Evolutionary conservation across 2,329 filamentous ascomycete species (phyloP).

Genomic region (Hypocreales sp.): DNA sequence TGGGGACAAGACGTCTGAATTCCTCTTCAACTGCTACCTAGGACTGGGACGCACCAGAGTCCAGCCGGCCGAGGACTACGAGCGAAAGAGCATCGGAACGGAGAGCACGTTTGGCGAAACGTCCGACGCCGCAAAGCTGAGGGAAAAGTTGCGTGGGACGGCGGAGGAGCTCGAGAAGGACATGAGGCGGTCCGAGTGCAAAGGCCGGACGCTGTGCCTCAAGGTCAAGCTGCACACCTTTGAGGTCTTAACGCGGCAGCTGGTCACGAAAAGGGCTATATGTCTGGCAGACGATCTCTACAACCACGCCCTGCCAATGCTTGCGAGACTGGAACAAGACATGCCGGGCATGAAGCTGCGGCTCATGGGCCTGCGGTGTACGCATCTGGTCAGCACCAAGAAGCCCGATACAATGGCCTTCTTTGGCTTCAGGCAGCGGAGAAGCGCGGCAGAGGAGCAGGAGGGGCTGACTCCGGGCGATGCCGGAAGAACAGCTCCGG

Average conservation of each 20-base stretch:
- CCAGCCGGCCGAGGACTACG: conserved; percentile 75
- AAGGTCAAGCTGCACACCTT: conserved; percentile 94
- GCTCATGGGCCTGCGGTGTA: conserved; percentile 79
- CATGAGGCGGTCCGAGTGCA: conserved; percentile 62
- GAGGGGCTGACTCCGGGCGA: conserved; percentile 3
- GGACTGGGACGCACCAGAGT: conserved; percentile 76
- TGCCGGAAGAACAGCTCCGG: conserved; percentile 20
- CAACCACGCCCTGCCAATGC: conserved; percentile 64
- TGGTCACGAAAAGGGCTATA: conserved; percentile 57
- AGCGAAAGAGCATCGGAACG: conserved; percentile 86
- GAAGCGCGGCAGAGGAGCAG: conserved; percentile 7
- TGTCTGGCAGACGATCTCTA: conserved; percentile 68
- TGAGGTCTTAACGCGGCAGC: conserved; percentile 76
- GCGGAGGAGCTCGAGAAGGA: conserved; percentile 82
- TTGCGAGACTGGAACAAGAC: conserved; percentile 72
- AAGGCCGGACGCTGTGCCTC: conserved; percentile 77
- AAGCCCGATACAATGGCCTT: conserved; percentile 64
- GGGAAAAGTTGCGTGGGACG: conserved; percentile 63
- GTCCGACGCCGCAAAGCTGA: conserved; percentile 48
- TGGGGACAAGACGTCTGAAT: conserved; percentile 80
- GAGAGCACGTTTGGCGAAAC: conserved; percentile 85
- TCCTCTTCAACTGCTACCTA: conserved; percentile 69
- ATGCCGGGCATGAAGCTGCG: conserved; percentile 64
- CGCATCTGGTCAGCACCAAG: conserved; percentile 73
- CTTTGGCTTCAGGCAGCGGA: conserved; percentile 46